Evolutionary conservation across 2,329 filamentous ascomycete species (phyloP), one percentile per base, ranked within the genome.

Genomic region (Setomelanomma holmii): DNA sequence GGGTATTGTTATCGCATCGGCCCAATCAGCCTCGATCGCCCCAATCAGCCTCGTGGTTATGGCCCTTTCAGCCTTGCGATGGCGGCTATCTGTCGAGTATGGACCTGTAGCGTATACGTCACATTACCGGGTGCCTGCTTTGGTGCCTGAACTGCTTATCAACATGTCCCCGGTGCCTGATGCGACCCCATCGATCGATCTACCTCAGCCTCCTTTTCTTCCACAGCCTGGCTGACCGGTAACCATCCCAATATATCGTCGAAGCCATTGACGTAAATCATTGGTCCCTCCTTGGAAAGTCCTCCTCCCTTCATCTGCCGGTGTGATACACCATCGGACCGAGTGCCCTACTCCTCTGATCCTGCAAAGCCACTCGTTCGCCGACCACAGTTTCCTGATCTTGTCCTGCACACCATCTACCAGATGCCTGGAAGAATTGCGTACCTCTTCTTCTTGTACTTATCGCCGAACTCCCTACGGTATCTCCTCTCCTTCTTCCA

Each of bases 361-460:
- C n/a, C n/a, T n/a, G n/a, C n/a, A n/a, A n/a, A n/a, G n/a, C n/a
- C n/a, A n/a, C n/a, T n/a, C n/a, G n/a, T n/a, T n/a, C n/a, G n/a
- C n/a, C n/a, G n/a, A n/a, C n/a, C n/a, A n/a, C n/a, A n/a, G n/a
- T n/a, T n/a, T n/a, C n/a, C 14, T 30, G 27, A 10, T 6, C 10
- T 30, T 14, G 27, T 14, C 27, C n/a, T n/a, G 16, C 16, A 10
- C 3, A n/a, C 16, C 46, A 42, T 40, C 47, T 61, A 95, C 71
- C 88, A 83, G 44, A 96, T 78, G 3, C 90, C 90, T 3, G 95
- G 91, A 52, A 97, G 76, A 78, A 96, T 89, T 54, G 85, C 86
- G 71, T 83, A 93, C 69, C 86, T 86, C 90, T 99, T 98, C 82
- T 89, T 93, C 87, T 93, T 93, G 80, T 99, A 99, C 78, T 88